Evolutionary conservation across 2,329 filamentous ascomycete genomes (phyloP).

Genomic region (Blumeria hordei): DNA sequence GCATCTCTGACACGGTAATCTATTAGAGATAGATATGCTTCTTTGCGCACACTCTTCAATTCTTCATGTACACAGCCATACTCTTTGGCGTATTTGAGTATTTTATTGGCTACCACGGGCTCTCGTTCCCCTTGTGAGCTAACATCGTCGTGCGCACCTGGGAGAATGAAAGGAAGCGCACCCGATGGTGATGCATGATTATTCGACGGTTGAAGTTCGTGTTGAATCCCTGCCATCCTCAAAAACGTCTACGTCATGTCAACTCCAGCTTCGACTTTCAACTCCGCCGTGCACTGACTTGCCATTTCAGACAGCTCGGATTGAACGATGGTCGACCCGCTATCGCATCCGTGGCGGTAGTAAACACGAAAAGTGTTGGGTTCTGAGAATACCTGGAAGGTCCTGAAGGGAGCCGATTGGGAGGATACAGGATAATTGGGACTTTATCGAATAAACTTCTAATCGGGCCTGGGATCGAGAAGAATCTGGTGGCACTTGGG

Average conservation of each 20-base stretch:
- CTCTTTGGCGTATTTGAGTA: constrained; percentile 43
- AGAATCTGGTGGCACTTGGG: constrained; percentile 4
- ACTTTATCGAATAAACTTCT: constrained; percentile 67
- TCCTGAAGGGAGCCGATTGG: constrained; percentile 49
- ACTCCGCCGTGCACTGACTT: constrained; percentile 30
- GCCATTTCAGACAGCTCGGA: constrained; percentile 85
- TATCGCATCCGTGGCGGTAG: constrained; percentile 34
- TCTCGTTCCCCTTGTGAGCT: constrained; percentile 15
- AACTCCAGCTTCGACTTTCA: background rate
- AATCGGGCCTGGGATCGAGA: constrained; percentile 41
- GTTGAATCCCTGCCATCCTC: constrained; percentile 46
- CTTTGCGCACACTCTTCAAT: constrained; percentile 24
- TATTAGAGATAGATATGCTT: constrained; percentile 57
- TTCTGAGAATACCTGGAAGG: constrained; percentile 23
- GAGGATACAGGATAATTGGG: constrained; percentile 50
- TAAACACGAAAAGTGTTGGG: constrained; percentile 53
- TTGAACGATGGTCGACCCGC: constrained; percentile 56
- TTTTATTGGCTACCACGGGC: constrained; percentile 36
- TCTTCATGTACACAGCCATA: constrained; percentile 22
- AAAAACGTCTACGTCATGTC: constrained; percentile 43
- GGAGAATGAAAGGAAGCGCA: constrained; percentile 67
- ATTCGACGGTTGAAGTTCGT: constrained; percentile 45
- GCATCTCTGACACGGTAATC: constrained; percentile 59
- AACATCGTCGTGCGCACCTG: constrained; percentile 16
- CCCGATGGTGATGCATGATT: constrained; percentile 88